Conservation (phyloP, 2,329 filamentous ascomycete species). For the Colletotrichum karsti region DNA sequence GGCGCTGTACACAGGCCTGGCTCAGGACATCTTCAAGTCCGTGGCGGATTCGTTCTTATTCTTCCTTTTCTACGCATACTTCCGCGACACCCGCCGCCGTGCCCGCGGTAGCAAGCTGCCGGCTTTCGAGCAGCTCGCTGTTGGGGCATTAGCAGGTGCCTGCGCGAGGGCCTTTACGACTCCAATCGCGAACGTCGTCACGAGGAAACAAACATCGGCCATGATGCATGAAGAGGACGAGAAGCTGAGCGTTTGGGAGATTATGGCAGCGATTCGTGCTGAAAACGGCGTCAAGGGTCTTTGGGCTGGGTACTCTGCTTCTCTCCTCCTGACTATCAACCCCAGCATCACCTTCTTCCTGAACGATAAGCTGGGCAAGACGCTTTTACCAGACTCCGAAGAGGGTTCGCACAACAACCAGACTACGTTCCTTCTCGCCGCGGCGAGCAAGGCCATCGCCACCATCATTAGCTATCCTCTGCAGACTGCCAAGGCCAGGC, state of each 20-base stretch:
- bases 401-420: constrained; percentile 32
- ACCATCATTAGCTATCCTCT: constrained; percentile 85
- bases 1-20: constrained; percentile 75
- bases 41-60: constrained; percentile 84
- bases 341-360: constrained; percentile 88
- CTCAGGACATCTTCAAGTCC: constrained; percentile 72
- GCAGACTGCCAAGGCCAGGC: constrained; percentile 82
- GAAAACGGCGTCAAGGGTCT: constrained; percentile 80
- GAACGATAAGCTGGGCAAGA: constrained; percentile 74
- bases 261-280: constrained; percentile 68
- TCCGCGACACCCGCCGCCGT: constrained; percentile 42
- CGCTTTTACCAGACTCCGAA: constrained; percentile 60
- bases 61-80: constrained; percentile 79
- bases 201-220: constrained; percentile 78
- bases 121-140: constrained; percentile 75
- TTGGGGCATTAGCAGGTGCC: constrained; percentile 79
- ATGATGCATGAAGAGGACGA: constrained; percentile 1
- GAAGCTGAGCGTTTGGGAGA: constrained; percentile 55
- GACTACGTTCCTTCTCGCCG: constrained; percentile 64
- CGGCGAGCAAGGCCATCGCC: constrained; percentile 80
- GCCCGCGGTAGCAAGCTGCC: constrained; percentile 54
- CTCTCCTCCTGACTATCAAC: constrained; percentile 82
- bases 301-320: constrained; percentile 89
- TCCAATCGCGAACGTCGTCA: constrained; percentile 83
- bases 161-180: constrained; percentile 80